Base-by-base conservation (phyloP, 345 rosid species). In the Moringa oleifera region DNA sequence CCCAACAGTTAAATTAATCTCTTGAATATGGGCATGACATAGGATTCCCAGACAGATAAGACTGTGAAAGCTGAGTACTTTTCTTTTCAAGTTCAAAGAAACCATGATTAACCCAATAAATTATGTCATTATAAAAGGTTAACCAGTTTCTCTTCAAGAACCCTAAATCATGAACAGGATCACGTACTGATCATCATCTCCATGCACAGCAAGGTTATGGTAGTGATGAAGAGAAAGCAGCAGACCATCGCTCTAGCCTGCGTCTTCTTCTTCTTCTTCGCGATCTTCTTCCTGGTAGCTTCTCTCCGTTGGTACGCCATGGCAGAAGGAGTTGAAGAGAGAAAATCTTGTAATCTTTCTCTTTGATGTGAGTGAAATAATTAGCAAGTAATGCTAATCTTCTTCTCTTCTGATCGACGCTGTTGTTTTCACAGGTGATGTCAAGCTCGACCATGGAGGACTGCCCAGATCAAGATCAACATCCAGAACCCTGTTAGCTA, bases 291-390 rank as follows among this genome's bases (percentile, higher is more conserved):
- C 52, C 37, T 4, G 5, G 0, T 56, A 17, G 69, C 59, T 71
- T 70, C 72, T 51, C 45, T 6, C 6, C 53, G 68, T 25, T 37
- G 50, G 23, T 41, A 12, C 63, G 51, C 72, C 31, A 15, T 11
- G n/a, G 54, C 53, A 4, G 55, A 16, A 51, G 20, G 11, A 28
- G 24, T 51, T 54, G 58, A 55, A 25, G 49, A 62, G 45, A 50
- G 58, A 66, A 28, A 68, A 60, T 31, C 64, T 66, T 70, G 73
- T 64, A 52, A 71, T 64, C 20, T 24, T 9, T 52, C 7, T 20
- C 17, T 20, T 25, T 28, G 9, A 11, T 41, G 47, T 41, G 47
- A 7, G 47, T 41, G 47, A 1, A 41, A n/a, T n/a, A n/a, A n/a
- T n/a, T n/a, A n/a, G n/a, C n/a, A n/a, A n/a, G n/a, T n/a, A n/a